Evolutionary conservation across 306 rosid species (phyloP).

Genomic region (Sindora glabra): DNA sequence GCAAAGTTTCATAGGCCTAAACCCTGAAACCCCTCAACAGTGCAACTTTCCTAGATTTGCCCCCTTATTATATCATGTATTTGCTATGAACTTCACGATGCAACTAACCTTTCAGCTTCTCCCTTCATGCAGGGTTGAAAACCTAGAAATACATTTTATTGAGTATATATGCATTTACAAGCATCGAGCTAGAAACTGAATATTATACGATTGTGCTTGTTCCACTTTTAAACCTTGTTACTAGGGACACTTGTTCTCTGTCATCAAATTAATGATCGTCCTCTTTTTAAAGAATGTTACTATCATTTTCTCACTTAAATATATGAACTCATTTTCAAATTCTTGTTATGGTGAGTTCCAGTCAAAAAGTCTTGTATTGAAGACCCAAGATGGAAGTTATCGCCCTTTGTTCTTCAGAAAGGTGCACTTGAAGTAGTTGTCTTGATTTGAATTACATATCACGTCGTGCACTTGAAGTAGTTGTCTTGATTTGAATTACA

Average conservation of each 20-base stretch:
- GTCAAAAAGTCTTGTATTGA: conserved; percentile 76
- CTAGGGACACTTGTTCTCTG: background rate
- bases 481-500: background rate
- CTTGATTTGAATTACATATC: background rate
- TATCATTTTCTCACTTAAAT: background rate
- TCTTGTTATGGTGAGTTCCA: conserved; percentile 29
- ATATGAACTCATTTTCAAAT: conserved; percentile 10
- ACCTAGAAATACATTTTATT: too few relatives aligned
- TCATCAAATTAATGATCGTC: conserved; percentile 1
- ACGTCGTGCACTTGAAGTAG: too few relatives aligned
- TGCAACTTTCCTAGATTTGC: too few relatives aligned
- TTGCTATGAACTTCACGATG: too few relatives aligned
- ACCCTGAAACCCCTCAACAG: background rate
- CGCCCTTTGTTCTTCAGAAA: conserved; percentile 91
- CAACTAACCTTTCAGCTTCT: too few relatives aligned
- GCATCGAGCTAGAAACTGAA: too few relatives aligned
- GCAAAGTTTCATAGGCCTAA: background rate
- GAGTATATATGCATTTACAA: too few relatives aligned
- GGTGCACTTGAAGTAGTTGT: conserved; percentile 37
- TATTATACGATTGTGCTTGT: too few relatives aligned
- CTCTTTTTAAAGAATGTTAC: conserved; percentile 7
- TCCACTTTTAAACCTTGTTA: too few relatives aligned
- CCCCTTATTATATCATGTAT: too few relatives aligned
- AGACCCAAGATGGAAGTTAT: conserved; percentile 72
- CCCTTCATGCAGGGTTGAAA: too few relatives aligned